Base-by-base conservation (phyloP, 2,329 filamentous ascomycete genomes). In the Aspergillus aculeatinus region DNA sequence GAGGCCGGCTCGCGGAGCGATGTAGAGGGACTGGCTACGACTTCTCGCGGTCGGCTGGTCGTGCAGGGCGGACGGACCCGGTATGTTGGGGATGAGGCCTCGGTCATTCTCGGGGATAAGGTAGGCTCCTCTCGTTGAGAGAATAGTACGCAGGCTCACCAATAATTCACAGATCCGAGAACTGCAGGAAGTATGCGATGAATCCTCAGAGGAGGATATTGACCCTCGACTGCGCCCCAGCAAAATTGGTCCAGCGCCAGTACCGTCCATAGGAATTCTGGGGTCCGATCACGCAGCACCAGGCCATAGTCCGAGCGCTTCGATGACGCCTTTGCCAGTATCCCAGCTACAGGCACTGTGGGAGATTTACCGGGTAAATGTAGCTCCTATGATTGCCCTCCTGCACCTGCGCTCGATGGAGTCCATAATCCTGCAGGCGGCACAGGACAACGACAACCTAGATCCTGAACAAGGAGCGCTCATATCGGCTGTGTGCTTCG, bases 371-470 rank as follows among this genome's bases (percentile, higher is more conserved):
- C 33, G 63, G 10, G 23, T 56, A 11, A 68, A 66, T 55, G 66
- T 69, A 7, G 64, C 64, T 2, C 67, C 67, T 5, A 19, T 70
- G 33, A 64, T 70, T 11, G 50, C 58, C 11, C 54, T 70, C 6
- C 35, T 70, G 2, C 64, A 68, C 21, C 39, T 35, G 23, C 58
- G 57, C 1, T 54, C 65, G 0, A 42, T 64, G 9, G 55, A 55
- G 1, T 12, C 10, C 23, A 49, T 65, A 10, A 42, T 66, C 3
- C 55, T 19, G 7, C 23, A 62, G 4, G 54, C 47, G 27, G 31
- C 48, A 10, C 29, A 49, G 3, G 55, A 29, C 16, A 2, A 51
- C 7, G 16, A 44, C 6, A 48, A 49, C 1, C 51, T 60, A 9
- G 50, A 48, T 5, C 47, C 49, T 10, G 14, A 51, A 1, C 33